Percentiles rank a stretch among this genome's conserved stretches.
These are phyloP conservation scores for Sanghuangporus baumii DNA, from an alignment of 1,284 basidiomycete genomes.

Conservation along the genomic window DNA sequence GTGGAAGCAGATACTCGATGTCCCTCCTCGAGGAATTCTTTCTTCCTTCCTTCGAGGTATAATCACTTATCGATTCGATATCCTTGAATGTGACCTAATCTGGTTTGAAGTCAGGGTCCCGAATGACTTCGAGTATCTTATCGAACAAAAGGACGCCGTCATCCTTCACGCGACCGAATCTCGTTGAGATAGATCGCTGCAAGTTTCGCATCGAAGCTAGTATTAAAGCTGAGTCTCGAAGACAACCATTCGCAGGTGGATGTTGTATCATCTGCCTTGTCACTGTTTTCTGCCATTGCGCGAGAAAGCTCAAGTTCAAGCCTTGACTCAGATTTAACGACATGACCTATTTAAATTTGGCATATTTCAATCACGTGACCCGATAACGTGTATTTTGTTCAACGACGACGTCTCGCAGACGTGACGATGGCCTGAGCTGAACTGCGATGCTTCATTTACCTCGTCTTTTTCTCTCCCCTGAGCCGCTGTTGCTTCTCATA, in stretches of 20 bases:
- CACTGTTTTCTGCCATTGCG: too few species aligned
- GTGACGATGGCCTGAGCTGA: neutral
- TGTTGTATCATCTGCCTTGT: too few species aligned
- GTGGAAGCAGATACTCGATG: neutral
- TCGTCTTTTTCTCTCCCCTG: neutral
- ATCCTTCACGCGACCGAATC: neutral
- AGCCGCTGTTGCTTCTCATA: conserved; percentile 3
- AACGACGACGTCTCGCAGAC: neutral
- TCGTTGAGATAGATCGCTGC: neutral
- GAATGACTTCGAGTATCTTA: neutral
- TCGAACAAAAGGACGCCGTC: neutral
- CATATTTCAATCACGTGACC: neutral
- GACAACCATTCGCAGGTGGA: too few species aligned
- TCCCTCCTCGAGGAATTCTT: neutral
- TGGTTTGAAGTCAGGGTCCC: neutral
- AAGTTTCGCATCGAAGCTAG: neutral
- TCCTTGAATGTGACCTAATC: neutral
- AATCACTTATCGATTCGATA: neutral
- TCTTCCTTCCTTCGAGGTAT: neutral
- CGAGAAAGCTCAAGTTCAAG: too few species aligned
- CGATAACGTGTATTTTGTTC: neutral
- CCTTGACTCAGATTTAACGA: too few species aligned
- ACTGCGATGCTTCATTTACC: neutral
- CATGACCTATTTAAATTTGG: neutral
- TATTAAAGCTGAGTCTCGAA: neutral